Evolutionary conservation across 495 filamentous ascomycete species (phyloP).

Genomic region (Umbilicaria muhlenbergii): DNA sequence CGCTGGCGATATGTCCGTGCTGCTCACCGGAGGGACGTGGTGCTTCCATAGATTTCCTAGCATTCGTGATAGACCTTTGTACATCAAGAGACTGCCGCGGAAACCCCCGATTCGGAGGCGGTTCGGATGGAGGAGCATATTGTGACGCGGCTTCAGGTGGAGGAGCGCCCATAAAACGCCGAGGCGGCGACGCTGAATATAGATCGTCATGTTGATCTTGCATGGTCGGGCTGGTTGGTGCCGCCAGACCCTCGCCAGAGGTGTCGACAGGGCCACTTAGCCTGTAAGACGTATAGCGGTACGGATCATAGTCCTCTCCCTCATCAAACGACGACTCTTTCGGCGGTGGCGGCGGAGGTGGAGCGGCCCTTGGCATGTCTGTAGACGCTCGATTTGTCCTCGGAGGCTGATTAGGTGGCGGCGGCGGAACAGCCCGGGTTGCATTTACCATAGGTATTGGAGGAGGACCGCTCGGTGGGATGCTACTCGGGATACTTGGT

Average conservation of each 20-base stretch:
- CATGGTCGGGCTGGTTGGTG: conserved; percentile 4
- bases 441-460: conserved; percentile 42
- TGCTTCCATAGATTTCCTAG: conserved; percentile 61
- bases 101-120: conserved; percentile 26
- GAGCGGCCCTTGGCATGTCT: conserved; percentile 55
- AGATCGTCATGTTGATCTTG: conserved; percentile 29
- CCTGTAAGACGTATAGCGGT: conserved; percentile 36
- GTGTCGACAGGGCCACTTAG: conserved; percentile 21
- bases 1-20: conserved; percentile 66
- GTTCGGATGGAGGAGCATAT: conserved; percentile 21
- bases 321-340: conserved; percentile 32
- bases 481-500: too few species aligned
- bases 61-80: conserved; percentile 28
- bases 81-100: conserved; percentile 58
- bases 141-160: conserved; percentile 8
- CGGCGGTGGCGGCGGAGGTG: conserved; percentile 46
- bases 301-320: conserved; percentile 62
- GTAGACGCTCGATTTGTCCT: conserved; percentile 35
- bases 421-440: conserved; percentile 36
- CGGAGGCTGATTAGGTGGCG: conserved; percentile 33
- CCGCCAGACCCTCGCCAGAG: conserved; percentile 12
- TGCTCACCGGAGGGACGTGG: conserved; percentile 47
- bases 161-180: conserved; percentile 14
- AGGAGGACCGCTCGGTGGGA: conserved; percentile 22
- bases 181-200: conserved; percentile 34